Evolutionary conservation across 306 rosid species (phyloP), one percentile per base, ranked within the genome.

Genomic region (Cucumis hystrix): DNA sequence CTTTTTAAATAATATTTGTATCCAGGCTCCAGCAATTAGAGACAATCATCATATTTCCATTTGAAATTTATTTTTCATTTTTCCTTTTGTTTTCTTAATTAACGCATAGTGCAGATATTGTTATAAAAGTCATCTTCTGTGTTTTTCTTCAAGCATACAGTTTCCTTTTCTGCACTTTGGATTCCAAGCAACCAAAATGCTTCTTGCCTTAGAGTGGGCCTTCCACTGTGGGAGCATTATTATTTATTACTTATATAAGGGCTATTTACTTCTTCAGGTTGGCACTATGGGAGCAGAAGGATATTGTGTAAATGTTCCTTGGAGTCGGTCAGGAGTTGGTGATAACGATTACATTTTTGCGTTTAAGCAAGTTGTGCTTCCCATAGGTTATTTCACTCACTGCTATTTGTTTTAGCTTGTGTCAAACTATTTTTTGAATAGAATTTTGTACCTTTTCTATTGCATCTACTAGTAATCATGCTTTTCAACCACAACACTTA

Each of bases 241-340:
- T 49, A 51, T 28, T 52, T n/a, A 54, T 40, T 49, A 51, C 43
- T 52, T 33, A 37, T n/a, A 37, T 79, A 21, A 62, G 69, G 40
- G 75, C 33, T 81, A 68, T 80, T 84, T 47, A 66, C 80, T 67
- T 49, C 70, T 82, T 76, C 88, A 95, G 99, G 91, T 95, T 79
- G 99, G 99, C 80, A 80, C 88, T 18, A 88, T 83, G 93, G 97
- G 97, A 35, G 99, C 97, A 78, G 97, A 95, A 89, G 99, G 99
- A 75, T 87, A 81, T 81, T 95, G 97, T 85, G 97, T 95, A 74
- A 95, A 95, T 86, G 88, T 95, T 82, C 99, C 99, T 28, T 92
- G 99, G 97, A 92, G 92, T 65, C 83, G 87, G 74, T 88, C 90
- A 49, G 97, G 97, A 83, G 93, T 95, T 72, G 97, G 97, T 37